A percentile compares a stretch with the other conserved stretches of the same genome.
phyloP scores from a whole-genome alignment of 352 stramenopile species.

The Blastocystis sp. region DNA sequence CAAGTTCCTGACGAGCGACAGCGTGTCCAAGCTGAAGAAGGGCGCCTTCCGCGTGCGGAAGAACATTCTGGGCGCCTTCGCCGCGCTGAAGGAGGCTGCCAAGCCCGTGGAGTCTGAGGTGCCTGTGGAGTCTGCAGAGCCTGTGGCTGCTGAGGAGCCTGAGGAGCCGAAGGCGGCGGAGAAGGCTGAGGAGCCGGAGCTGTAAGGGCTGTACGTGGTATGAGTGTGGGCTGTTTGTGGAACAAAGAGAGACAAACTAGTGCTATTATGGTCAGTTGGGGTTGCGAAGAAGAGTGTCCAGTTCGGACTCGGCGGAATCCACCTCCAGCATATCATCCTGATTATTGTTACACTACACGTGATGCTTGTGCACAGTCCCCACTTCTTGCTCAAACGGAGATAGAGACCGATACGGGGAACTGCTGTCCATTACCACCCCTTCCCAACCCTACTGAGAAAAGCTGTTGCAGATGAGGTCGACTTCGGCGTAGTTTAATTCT shows the following conservation, averaged over 20 bases:
- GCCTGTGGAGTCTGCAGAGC: background rate
- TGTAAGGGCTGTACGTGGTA: background rate
- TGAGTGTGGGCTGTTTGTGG: background rate
- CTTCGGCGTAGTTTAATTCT: background rate
- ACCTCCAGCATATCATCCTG: conserved; percentile 26
- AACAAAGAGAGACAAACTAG: background rate
- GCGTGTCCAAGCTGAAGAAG: conserved; percentile 64
- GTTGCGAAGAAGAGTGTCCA: background rate
- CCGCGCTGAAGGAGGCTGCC: background rate
- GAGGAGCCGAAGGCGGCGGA: conserved; percentile 5
- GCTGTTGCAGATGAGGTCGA: background rate
- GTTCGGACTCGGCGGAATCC: background rate
- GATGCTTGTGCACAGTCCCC: background rate
- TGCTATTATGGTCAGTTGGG: background rate
- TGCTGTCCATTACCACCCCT: background rate
- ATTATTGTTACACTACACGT: conserved; percentile 60
- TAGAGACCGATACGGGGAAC: background rate
- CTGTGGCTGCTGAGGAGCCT: background rate
- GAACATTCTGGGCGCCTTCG: conserved; percentile 60
- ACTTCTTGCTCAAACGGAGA: conserved; percentile 49
- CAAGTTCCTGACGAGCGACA: conserved; percentile 35
- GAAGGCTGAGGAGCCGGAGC: background rate
- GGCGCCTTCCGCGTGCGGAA: conserved; percentile 53
- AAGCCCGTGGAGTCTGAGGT: background rate
- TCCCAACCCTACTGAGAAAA: conserved; percentile 4